Percentiles rank a stretch among this genome's conserved stretches.
Conservation (phyloP, 139 green algal genomes). For the Picochlorum sp. region DNA sequence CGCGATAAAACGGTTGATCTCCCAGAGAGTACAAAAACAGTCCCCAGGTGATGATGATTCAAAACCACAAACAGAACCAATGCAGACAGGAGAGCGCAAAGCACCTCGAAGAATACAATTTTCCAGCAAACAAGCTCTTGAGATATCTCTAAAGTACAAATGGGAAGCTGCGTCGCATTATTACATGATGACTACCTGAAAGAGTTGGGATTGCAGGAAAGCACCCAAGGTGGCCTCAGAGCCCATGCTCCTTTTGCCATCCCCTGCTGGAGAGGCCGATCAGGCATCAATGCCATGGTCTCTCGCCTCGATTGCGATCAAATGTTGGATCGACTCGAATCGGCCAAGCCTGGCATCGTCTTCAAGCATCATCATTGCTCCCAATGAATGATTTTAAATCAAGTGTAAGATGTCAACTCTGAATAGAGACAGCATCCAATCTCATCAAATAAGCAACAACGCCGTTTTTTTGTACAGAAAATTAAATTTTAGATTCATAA, state of each 20-base stretch:
- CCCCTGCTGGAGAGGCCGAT: constrained; percentile 65
- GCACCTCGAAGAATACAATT: too few species aligned
- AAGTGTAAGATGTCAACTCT: too few species aligned
- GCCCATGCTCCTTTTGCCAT: constrained; percentile 62
- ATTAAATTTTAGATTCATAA: too few species aligned
- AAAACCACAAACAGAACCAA: background rate
- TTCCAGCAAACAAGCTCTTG: background rate
- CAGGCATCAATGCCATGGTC: constrained; percentile 67
- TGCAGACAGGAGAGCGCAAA: background rate
- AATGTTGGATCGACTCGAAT: constrained; percentile 53
- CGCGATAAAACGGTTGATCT: constrained; percentile 23
- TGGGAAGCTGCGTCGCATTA: constrained; percentile 38
- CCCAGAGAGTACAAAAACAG: constrained; percentile 5
- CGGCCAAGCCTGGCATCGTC: background rate
- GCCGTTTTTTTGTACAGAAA: too few species aligned
- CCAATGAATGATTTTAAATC: too few species aligned
- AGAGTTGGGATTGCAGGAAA: constrained; percentile 7
- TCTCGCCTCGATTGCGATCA: constrained; percentile 60
- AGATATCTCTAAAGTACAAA: background rate
- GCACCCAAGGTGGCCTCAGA: constrained; percentile 32
- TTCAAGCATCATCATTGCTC: background rate
- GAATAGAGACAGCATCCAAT: too few species aligned
- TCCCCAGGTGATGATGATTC: constrained; percentile 1
- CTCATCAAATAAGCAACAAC: too few species aligned
- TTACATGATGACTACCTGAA: constrained; percentile 36